Percentiles rank a stretch among this genome's conserved stretches.
phyloP scores from a whole-genome alignment of 2,329 filamentous ascomycete species.

The Paecilomyces formosus region DNA sequence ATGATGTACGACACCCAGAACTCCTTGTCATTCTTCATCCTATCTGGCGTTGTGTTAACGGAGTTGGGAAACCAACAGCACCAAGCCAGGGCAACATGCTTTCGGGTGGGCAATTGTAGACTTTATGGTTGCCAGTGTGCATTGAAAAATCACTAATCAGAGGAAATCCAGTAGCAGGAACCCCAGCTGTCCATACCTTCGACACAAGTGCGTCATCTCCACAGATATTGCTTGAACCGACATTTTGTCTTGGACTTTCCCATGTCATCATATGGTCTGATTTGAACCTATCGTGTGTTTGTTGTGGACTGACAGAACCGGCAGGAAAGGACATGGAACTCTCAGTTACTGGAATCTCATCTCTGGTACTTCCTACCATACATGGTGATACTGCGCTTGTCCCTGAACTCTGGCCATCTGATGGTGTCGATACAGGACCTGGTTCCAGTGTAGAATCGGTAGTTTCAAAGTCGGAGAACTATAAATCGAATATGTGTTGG shows the following conservation, averaged over 20 bases:
- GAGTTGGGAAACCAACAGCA: not conserved
- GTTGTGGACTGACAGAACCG: not conserved
- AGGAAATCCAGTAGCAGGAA: not conserved
- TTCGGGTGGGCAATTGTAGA: not conserved
- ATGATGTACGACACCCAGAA: not conserved
- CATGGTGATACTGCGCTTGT: not conserved
- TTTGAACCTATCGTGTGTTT: not conserved
- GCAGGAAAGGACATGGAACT: not conserved
- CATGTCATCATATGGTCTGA: not conserved
- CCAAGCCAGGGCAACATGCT: not conserved
- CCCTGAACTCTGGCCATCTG: not conserved
- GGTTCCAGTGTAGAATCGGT: not conserved
- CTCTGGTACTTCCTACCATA: not conserved
- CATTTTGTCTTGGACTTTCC: not conserved
- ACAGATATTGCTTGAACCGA: not conserved
- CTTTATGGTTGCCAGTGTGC: not conserved
- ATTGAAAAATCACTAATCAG: not conserved
- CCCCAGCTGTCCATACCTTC: not conserved
- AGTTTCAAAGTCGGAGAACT: not conserved
- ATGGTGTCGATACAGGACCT: not conserved
- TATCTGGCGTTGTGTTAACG: not conserved
- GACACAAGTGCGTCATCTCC: not conserved
- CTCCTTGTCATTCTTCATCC: not conserved
- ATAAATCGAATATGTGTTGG: not conserved
- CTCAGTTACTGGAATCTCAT: not conserved